Percentiles rank a stretch among this genome's conserved stretches.
Conservation (phyloP, 2,329 filamentous ascomycete genomes). For the Rasamsonia emersonii region DNA sequence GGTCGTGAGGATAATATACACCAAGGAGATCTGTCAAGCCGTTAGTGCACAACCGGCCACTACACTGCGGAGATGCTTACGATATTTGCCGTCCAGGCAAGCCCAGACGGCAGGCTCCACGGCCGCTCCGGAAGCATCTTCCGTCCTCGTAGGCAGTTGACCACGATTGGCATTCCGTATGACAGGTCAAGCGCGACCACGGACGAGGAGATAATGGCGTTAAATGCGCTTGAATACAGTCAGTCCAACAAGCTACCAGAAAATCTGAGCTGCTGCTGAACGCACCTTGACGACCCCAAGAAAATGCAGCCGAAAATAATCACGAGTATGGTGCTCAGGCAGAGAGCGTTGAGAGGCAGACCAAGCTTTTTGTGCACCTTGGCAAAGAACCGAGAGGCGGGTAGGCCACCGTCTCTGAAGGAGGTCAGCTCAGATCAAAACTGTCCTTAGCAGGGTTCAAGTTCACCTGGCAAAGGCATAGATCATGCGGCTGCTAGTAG, state of each 20-base stretch:
- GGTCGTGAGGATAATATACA: slow-evolving; percentile 61
- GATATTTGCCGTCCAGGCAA: slow-evolving; percentile 55
- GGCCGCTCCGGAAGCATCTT: slow-evolving; percentile 54
- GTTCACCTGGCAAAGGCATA: slow-evolving; percentile 61
- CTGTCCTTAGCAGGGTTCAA: no score
- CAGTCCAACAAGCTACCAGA: not conserved
- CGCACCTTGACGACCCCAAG: slow-evolving; percentile 48
- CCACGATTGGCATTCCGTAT: slow-evolving; percentile 64
- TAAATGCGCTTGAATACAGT: slow-evolving; percentile 49
- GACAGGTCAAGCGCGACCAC: slow-evolving; percentile 64
- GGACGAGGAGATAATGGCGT: slow-evolving; percentile 61
- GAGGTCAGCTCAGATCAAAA: no score
- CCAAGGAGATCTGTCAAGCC: slow-evolving; percentile 50
- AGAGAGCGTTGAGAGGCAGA: slow-evolving; percentile 58
- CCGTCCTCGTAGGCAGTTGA: slow-evolving; percentile 60
- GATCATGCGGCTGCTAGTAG: slow-evolving; percentile 57
- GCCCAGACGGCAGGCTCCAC: slow-evolving; percentile 46
- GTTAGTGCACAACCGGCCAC: no score
- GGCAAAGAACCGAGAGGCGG: slow-evolving; percentile 52
- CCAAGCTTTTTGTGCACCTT: slow-evolving; percentile 53
- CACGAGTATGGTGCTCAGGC: slow-evolving; percentile 52
- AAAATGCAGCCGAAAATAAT: slow-evolving; percentile 63
- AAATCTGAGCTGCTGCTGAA: slow-evolving; percentile 12
- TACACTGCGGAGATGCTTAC: slow-evolving; percentile 25
- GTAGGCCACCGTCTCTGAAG: slow-evolving; percentile 60